Evolutionary conservation across 306 rosid genomes (phyloP), one percentile per base, ranked within the genome.

Genomic region (Quercus glauca): DNA sequence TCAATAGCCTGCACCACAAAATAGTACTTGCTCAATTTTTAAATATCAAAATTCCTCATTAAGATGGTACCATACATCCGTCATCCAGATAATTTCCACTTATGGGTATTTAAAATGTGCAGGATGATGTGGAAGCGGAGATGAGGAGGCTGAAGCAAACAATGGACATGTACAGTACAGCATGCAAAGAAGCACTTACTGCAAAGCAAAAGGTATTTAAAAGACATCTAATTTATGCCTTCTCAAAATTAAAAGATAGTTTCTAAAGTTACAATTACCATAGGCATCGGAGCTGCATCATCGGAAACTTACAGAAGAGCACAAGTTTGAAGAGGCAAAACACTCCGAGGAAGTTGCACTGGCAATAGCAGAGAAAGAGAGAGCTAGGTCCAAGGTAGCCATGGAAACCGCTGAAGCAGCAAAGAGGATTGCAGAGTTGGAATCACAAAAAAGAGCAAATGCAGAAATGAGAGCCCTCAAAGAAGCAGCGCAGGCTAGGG

Each of bases 101-200:
- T 76, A 58, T 59, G 80, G 70, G 33, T 78, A 73, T 67, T 33
- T 45, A 26, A 45, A 83, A 78, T 57, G 45, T 31, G 65, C 83
- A 92, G 95, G 98, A 95, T 2, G 99, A 95, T 17, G 92, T 73
- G 15, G 99, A 93, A 83, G 56, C 91, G 11, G 97, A 95, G 77
- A 89, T 95, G 97, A 91, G 87, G 84, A 91, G 93, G 87, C 73
- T 95, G 80, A 95, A 93, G 89, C 97, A 93, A 83, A 95, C 98
- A 19, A 91, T 93, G 96, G 98, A 95, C 77, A 87, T 91, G 95
- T 91, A 91, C 78, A 89, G 92, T 73, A 76, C 87, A 49, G 91
- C 95, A 70, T 91, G 95, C 78, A 91, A 81, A 85, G 95, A 91
- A 91, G 92, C 95, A 75, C 86, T 91, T 7, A 82, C 90, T 23